Evolutionary conservation across 495 filamentous ascomycete genomes (phyloP).

Genomic region (Hypoxylon trugodes): DNA sequence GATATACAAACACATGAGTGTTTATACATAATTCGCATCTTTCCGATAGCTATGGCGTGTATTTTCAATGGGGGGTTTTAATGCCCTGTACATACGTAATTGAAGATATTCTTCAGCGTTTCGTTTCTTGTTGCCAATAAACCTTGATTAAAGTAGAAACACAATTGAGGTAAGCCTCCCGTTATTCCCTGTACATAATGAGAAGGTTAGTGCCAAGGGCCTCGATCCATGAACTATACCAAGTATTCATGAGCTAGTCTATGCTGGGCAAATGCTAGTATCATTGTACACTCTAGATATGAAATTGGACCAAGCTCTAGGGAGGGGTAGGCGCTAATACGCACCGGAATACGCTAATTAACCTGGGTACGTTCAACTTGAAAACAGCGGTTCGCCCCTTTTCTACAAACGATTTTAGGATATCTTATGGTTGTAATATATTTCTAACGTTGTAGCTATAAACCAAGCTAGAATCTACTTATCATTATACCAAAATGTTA

Average conservation of each 20-base stretch:
- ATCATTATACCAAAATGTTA: no score
- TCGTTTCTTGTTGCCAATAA: no score
- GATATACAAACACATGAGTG: neutral
- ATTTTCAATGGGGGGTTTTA: no score
- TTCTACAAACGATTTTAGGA: no score
- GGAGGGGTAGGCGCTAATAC: neutral
- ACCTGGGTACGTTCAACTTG: no score
- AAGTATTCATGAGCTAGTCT: neutral
- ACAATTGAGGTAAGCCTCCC: neutral
- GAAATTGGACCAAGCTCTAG: neutral
- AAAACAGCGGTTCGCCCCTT: no score
- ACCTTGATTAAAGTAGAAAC: no score
- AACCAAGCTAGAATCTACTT: no score
- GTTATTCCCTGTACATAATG: neutral
- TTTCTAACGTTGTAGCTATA: no score
- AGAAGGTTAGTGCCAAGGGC: slow-evolving; percentile 6
- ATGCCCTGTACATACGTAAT: neutral
- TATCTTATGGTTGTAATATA: no score
- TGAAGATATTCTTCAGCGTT: no score
- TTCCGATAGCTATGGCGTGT: no score
- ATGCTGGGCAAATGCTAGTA: slow-evolving; percentile 1
- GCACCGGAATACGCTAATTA: neutral
- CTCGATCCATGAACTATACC: slow-evolving; percentile 17
- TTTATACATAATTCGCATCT: neutral
- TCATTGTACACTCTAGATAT: neutral